phyloP scores from a whole-genome alignment of 768 basidiomycete species.

The Kwoniella bestiolae region DNA sequence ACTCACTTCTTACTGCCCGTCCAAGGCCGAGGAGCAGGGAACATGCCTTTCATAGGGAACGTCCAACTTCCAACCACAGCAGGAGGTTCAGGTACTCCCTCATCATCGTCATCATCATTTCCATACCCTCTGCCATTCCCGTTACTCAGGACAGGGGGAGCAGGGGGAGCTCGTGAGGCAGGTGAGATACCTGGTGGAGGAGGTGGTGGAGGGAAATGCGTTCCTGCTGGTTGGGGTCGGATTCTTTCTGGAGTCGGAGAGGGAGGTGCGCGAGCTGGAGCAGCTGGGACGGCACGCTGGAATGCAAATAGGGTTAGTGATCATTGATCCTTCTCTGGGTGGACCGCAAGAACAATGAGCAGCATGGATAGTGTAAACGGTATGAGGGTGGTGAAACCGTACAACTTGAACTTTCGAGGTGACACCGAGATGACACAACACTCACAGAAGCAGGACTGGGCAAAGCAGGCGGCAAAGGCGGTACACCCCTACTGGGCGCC shows the following conservation, averaged over 20 bases:
- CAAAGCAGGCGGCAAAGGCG: constrained; percentile 29
- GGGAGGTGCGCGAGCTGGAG: constrained; percentile 18
- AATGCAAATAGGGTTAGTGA: not conserved
- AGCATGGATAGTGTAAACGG: not conserved
- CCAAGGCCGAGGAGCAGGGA: constrained; percentile 53
- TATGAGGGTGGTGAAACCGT: not conserved
- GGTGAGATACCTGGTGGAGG: constrained; percentile 37
- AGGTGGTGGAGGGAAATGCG: constrained; percentile 48
- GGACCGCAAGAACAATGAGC: too few species aligned
- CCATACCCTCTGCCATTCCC: constrained; percentile 9
- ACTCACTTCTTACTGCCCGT: constrained; percentile 51
- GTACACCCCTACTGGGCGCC: constrained; percentile 21
- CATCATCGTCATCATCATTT: constrained; percentile 14
- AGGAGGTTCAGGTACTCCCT: constrained; percentile 45
- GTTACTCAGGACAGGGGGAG: constrained; percentile 33
- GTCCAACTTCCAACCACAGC: constrained; percentile 53
- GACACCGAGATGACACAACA: too few species aligned
- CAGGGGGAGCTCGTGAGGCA: constrained; percentile 27
- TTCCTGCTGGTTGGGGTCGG: constrained; percentile 39
- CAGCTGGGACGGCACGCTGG: constrained; percentile 27
- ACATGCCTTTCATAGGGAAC: constrained; percentile 57
- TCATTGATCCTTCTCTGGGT: too few species aligned
- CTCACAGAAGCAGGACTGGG: constrained; percentile 30
- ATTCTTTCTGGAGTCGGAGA: constrained; percentile 33
- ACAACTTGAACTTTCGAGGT: too few species aligned